Conservation (phyloP, 345 rosid genomes). For the Arabis alpina region DNA sequence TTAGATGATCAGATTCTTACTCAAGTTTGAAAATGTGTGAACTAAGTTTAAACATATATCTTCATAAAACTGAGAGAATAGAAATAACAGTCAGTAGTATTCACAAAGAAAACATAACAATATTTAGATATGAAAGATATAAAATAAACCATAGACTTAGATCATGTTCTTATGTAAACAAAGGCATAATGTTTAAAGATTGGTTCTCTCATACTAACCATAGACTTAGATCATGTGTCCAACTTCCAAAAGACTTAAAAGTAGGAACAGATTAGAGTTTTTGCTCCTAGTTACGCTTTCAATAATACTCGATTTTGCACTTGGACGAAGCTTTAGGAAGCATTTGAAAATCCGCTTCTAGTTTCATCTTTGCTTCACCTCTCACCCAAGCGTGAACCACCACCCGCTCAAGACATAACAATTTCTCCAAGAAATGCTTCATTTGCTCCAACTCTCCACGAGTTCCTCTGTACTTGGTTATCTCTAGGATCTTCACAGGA, state of each 20-base stretch:
- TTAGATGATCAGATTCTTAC: too few species aligned
- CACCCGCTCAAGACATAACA: not conserved
- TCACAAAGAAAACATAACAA: too few species aligned
- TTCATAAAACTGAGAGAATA: too few species aligned
- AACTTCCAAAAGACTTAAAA: not conserved
- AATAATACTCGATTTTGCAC: not conserved
- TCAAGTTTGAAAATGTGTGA: too few species aligned
- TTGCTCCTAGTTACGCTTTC: not conserved
- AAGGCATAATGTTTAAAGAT: not conserved
- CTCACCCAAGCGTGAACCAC: not conserved
- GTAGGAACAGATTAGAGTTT: not conserved
- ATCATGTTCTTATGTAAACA: not conserved
- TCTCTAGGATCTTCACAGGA: not conserved
- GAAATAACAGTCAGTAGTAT: too few species aligned
- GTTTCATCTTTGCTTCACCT: not conserved
- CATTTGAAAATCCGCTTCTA: not conserved
- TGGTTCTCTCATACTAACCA: not conserved
- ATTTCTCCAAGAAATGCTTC: constrained; percentile 18
- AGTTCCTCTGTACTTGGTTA: not conserved
- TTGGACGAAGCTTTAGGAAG: constrained; percentile 6
- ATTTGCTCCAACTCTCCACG: not conserved
- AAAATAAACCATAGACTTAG: constrained; percentile 1
- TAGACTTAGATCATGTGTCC: not conserved
- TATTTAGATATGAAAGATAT: not conserved
- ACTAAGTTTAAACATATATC: too few species aligned